A percentile compares a stretch with the other conserved stretches of the same genome.
phyloP scores from a whole-genome alignment of 306 rosid genomes.

The Oxytropis ochrocephala region DNA sequence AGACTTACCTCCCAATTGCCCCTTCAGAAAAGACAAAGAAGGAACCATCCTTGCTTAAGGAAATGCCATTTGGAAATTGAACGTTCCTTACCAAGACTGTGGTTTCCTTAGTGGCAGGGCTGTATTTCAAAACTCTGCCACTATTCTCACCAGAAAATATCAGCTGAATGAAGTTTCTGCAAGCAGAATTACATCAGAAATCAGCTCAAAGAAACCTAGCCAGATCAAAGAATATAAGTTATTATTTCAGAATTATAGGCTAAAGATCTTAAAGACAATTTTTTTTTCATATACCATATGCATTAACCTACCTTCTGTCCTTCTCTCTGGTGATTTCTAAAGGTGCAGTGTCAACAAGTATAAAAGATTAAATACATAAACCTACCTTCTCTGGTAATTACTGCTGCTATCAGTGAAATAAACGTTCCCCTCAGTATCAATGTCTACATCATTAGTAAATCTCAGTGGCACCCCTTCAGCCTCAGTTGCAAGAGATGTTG shows the following conservation, averaged over 20 bases:
- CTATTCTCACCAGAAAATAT: constrained; percentile 53
- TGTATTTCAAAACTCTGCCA: constrained; percentile 79
- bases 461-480: constrained; percentile 71
- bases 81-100: constrained; percentile 58
- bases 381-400: constrained; percentile 57
- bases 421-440: constrained; percentile 65
- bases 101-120: constrained; percentile 54
- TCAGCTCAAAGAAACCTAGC: background rate
- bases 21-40: constrained; percentile 68
- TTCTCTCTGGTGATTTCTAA: background rate
- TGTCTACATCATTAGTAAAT: constrained; percentile 78
- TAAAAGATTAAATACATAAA: background rate
- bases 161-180: constrained; percentile 75
- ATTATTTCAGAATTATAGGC: background rate
- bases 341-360: background rate
- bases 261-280: background rate
- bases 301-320: too few species aligned
- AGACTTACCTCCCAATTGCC: constrained; percentile 50
- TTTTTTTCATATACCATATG: too few species aligned
- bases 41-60: constrained; percentile 82
- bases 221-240: background rate
- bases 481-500: constrained; percentile 64
- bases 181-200: constrained; percentile 22
- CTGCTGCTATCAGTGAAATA: constrained; percentile 77
- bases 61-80: constrained; percentile 77